Base-by-base conservation (phyloP, 2,329 filamentous ascomycete species). In the Penicillium sp. region DNA sequence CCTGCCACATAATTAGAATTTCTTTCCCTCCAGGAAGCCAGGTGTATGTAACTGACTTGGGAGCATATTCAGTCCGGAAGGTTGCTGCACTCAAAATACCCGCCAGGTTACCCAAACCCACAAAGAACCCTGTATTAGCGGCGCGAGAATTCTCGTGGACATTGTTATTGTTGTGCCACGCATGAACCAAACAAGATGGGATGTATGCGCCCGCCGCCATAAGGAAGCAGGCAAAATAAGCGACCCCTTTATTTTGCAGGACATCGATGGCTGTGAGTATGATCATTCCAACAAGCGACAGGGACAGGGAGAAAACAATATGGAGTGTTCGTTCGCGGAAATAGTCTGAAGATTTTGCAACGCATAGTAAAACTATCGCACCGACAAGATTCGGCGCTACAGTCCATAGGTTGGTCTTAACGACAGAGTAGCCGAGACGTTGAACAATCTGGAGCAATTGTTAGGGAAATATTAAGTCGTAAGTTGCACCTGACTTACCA, bases 91-190 rank as follows among this genome's bases (percentile, higher is more conserved):
- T 67, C n/a, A 81, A 48, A 12, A 81, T 75, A 0, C 79, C 78
- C 0, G 72, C 77, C 3, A 81, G 52, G 51, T 82, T 82, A 0
- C 77, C 78, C 7, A 81, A 60, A 0, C 76, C 78, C 5, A 79
- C 77, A 1, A 78, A 66, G 12, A 80, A 62, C 0, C 75, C 78
- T 1, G 77, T 80, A 8, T 75, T 78, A 0, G 78, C 77, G 4
- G 78, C 78, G 0, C 79, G 72, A 0, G 69, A 71, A 36, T 75
- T 80, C 64, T 83, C 79, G 20, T 77, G 73, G 7, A 79, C 64
- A 34, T 79, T 80, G 59, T 82, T 81, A 54, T 80, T 81, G 49
- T 81, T 81, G 52, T 80, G 71, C 78, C 79, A 80, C 1, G 71
- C 71, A 52, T 80, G 73, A 4, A 80, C 72, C n/a, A 81, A 64